Percentiles rank a stretch among this genome's conserved stretches.
phyloP scores from a whole-genome alignment of 805 yeast genomes.

The Candida insectorum region DNA sequence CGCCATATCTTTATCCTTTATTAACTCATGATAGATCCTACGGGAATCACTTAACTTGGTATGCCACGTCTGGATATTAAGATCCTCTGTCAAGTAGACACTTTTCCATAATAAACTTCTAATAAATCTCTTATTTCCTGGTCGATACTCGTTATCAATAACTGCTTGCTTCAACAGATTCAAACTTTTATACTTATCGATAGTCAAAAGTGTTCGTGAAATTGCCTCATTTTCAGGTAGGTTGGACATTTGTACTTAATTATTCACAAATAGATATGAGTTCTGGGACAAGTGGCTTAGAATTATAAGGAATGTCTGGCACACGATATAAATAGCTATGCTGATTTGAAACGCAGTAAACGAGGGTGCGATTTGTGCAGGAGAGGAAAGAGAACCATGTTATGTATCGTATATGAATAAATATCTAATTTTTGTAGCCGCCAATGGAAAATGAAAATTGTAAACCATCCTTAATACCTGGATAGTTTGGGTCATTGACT shows the following conservation, averaged over 20 bases:
- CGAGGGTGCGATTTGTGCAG: no score
- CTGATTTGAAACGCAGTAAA: neutral
- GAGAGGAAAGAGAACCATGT: no score
- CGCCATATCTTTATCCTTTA: slow-evolving; percentile 23
- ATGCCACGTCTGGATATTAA: slow-evolving; percentile 33
- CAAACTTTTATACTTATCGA: slow-evolving; percentile 31
- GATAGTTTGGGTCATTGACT: slow-evolving; percentile 8
- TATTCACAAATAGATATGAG: no score
- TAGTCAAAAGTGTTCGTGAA: slow-evolving; percentile 32
- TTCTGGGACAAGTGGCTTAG: no score
- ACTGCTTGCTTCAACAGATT: slow-evolving; percentile 23
- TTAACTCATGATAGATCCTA: slow-evolving; percentile 32
- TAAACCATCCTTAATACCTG: slow-evolving; percentile 37
- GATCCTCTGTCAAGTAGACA: slow-evolving; percentile 32
- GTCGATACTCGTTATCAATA: slow-evolving; percentile 25
- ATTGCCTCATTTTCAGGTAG: slow-evolving; percentile 33
- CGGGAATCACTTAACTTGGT: slow-evolving; percentile 25
- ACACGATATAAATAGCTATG: no score
- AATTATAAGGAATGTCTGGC: no score
- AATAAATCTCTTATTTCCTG: slow-evolving; percentile 18
- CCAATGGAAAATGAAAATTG: slow-evolving; percentile 38
- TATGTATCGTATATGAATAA: no score
- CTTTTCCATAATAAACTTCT: slow-evolving; percentile 38
- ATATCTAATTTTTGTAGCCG: slow-evolving; percentile 25
- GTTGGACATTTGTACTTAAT: slow-evolving; percentile 10